Percentiles rank a stretch among this genome's conserved stretches.
phyloP scores from a whole-genome alignment of 768 basidiomycete species.

The Boletus patriciae region DNA sequence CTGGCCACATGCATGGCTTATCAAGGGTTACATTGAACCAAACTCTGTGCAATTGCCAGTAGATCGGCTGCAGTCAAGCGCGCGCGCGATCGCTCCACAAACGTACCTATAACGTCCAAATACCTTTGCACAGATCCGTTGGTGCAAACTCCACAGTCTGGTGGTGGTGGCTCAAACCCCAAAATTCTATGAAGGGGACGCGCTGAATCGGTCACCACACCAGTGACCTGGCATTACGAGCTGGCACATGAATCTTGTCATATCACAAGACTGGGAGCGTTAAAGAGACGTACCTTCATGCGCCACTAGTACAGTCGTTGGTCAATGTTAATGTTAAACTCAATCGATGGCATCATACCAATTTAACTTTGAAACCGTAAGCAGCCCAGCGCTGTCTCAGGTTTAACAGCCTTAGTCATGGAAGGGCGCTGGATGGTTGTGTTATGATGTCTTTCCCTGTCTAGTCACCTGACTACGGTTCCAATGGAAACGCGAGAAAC shows the following conservation, averaged over 20 bases:
- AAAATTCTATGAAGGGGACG: neutral
- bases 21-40: neutral
- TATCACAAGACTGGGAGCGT: neutral
- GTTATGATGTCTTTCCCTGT: slow-evolving; percentile 8
- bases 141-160: neutral
- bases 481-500: slow-evolving; percentile 26
- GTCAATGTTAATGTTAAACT: neutral
- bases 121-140: neutral
- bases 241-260: neutral
- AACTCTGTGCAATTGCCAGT: neutral
- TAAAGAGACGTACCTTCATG: neutral
- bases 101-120: neutral
- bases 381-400: neutral
- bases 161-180: neutral
- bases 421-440: neutral
- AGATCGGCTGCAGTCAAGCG: neutral
- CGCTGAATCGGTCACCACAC: neutral
- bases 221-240: neutral
- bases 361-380: neutral
- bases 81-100: slow-evolving; percentile 15
- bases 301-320: neutral
- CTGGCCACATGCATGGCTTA: neutral
- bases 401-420: neutral
- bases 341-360: neutral
- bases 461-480: slow-evolving; percentile 19